Base-by-base conservation (phyloP, 805 yeast species). In the Ogataea glucozyma region DNA sequence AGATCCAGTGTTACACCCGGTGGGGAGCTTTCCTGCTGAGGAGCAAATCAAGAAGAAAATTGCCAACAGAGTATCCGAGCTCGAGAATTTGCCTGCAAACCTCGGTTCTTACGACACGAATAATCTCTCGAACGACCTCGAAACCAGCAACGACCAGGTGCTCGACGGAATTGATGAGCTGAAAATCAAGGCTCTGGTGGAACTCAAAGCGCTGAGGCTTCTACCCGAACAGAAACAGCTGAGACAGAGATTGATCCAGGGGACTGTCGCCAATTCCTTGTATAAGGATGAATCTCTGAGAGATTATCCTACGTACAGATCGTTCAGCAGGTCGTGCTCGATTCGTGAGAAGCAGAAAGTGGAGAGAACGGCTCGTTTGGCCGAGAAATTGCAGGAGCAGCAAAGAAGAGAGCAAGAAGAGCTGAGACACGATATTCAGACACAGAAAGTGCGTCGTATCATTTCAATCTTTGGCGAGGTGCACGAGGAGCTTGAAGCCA, bases 331-430 rank as follows among this genome's bases (percentile, higher is more conserved):
- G 58, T 76, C 87, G 0, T 74, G 79, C 44, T 81, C 81, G 57
- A 70, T 84, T 13, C 76, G 88, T 59, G 79, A 80, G 24, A 86
- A 85, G 58, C 75, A 83, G 40, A 79, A 79, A 46, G 83, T 84
- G 22, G 80, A 83, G 14, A 85, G 84, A 55, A 86, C 95, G 1
- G 85, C 88, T 4, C 72, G 83, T 47, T 67, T 86, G 34, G 89
- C 90, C 4, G 84, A 81, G 60, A 87, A 84, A 57, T 69, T 86
- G 44, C 88, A 85, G 56, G 84, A 81, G 58, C 83, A 83, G 54
- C 85, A 83, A 58, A 72, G 75, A 49, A 64, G 77, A 42, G 91
- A 85, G 54, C 75, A 74, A 49, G 70, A 72, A 41, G 71, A 72
- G 49, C 52, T 71, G 23, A 79, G 79, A 50, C 75, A 74, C 47